These are phyloP conservation scores for Panellus pusillus DNA, from an alignment of 768 basidiomycete genomes.

Conservation along the genomic window DNA sequence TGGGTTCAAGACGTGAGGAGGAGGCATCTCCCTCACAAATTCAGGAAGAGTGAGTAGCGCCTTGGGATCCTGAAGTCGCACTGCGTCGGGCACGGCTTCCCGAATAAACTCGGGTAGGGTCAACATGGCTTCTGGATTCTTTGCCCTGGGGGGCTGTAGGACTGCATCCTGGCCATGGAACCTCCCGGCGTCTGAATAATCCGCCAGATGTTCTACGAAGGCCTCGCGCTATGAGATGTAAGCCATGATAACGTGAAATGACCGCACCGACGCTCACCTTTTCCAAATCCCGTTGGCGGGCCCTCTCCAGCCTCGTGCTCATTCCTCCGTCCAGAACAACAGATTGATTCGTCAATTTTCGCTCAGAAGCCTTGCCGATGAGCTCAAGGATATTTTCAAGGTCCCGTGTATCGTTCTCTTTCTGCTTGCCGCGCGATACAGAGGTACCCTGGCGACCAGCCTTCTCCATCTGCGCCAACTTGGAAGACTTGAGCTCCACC, in stretches of 20 bases:
- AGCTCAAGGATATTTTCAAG: conserved; percentile 72
- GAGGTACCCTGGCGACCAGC: conserved; percentile 49
- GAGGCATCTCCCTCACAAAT: conserved; percentile 54
- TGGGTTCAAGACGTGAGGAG: conserved; percentile 24
- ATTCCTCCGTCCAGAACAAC: conserved; percentile 65
- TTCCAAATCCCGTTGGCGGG: conserved; percentile 56
- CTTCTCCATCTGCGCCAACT: conserved; percentile 71
- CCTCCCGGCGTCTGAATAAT: conserved; percentile 72
- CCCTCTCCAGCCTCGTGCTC: conserved; percentile 53
- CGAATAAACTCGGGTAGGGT: conserved; percentile 65
- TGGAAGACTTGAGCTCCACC: conserved; percentile 78
- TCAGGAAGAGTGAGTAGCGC: conserved; percentile 59
- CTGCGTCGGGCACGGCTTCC: conserved; percentile 43
- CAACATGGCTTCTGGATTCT: conserved; percentile 53
- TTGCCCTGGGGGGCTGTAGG: conserved; percentile 39
- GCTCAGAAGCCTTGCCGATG: conserved; percentile 67
- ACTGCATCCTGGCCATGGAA: conserved; percentile 79
- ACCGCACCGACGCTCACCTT: conserved; percentile 46
- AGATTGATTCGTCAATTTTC: conserved; percentile 69
- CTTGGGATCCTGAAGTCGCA: conserved; percentile 37
- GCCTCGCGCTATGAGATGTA: conserved; percentile 53
- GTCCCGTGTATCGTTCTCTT: conserved; percentile 49
- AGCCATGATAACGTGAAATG: neutral
- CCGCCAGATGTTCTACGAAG: conserved; percentile 73
- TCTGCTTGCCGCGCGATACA: conserved; percentile 38